A percentile compares a stretch with the other conserved stretches of the same genome.
Conservation (phyloP, 805 yeast species). For the Pichia phayaonensis region DNA sequence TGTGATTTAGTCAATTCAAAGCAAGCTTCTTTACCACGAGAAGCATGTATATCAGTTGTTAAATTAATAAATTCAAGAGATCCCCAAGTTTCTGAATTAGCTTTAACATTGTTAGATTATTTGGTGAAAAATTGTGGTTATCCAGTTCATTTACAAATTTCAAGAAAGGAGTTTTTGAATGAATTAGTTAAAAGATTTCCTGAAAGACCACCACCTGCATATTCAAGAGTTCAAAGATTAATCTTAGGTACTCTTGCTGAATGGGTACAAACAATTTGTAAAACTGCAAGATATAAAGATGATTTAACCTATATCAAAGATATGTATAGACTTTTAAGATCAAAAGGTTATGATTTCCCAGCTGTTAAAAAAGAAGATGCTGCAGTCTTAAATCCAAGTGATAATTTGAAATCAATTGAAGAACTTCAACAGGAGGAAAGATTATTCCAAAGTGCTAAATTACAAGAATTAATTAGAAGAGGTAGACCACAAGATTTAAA, state of each 20-base stretch:
- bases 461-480: constrained; percentile 90
- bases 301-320: constrained; percentile 90
- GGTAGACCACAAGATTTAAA: constrained; percentile 93
- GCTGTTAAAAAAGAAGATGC: constrained; percentile 85
- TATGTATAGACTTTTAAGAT: constrained; percentile 84
- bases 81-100: constrained; percentile 78
- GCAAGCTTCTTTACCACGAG: constrained; percentile 85
- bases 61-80: constrained; percentile 75
- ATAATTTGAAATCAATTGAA: constrained; percentile 75
- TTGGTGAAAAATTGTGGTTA: constrained; percentile 97
- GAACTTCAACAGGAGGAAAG: constrained; percentile 91
- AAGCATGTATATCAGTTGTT: constrained; percentile 83
- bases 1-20: constrained; percentile 90
- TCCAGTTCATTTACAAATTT: constrained; percentile 90
- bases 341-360: constrained; percentile 92
- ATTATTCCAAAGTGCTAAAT: constrained; percentile 86
- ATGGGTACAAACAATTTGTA: constrained; percentile 94
- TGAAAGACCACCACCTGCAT: constrained; percentile 84
- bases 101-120: constrained; percentile 65
- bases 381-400: constrained; percentile 87
- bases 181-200: constrained; percentile 91
- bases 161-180: constrained; percentile 89
- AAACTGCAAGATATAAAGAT: constrained; percentile 80
- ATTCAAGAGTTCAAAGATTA: constrained; percentile 74
- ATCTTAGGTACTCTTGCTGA: constrained; percentile 89